Base-by-base conservation (phyloP, 2,329 filamentous ascomycete species). In the Stagonosporopsis tanaceti region DNA sequence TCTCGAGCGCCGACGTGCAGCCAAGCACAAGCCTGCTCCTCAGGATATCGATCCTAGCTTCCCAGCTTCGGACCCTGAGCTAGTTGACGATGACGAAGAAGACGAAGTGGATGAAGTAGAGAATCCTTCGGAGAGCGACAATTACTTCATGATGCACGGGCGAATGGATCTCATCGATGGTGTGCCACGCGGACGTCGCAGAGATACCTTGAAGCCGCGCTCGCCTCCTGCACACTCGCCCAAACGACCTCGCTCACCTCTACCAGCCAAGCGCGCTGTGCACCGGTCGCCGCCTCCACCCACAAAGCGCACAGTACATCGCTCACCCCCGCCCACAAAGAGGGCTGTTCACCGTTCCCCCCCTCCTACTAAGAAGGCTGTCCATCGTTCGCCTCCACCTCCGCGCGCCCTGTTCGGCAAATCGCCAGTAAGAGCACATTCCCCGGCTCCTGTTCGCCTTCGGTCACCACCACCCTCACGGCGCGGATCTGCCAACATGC, bases 41-140 rank as follows among this genome's bases (percentile, higher is more conserved):
- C 95, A 98, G 73, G 95, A 98, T 54, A 75, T 77, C 67, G 95
- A 99, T 71, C 95, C 95, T 1, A 97, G 93, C 71, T 99, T 99
- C 75, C 95, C 95, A 0, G 93, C 93, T 0, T 97, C 93, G 0
- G 95, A 98, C 66, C 91, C 90, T 0, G 95, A 99, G 66, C 88
- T 83, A 64, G 89, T 94, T 27, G 91, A 91, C 44, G 90, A 92
- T 35, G 90, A 92, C 35, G 88, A 91, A 51, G 83, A 85, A 76
- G 75, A 88, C 72, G 76, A 86, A 75, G 65, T 71, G 0, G 66
- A 65, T 9, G 67, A 69, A 6, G 45, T 53, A 2, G 67, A 69
- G 42, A 63, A 72, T 8, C 58, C 81, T 42, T 80, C 81, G 2
- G 77, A 87, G 50, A 92, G 88, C 66, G 89, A 92, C 35, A 85